These are phyloP conservation scores for Martiniozyma abietophila DNA, from an alignment of 805 yeast genomes.

Conservation along the genomic window DNA sequence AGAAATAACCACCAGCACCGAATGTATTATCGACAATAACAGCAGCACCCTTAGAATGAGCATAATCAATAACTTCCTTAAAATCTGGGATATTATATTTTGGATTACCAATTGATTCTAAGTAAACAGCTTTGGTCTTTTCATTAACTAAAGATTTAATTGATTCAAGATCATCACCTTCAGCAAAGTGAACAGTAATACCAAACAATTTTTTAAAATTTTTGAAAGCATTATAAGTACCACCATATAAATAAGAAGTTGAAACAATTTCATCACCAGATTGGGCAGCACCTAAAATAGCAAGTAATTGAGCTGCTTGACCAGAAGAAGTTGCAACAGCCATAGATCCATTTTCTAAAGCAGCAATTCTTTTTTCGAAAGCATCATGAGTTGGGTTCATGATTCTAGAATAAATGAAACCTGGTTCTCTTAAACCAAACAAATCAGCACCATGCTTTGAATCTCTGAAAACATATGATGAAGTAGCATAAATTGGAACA, in stretches of 20 bases:
- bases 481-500: slow-evolving; percentile 86
- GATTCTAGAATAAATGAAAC: slow-evolving; percentile 82
- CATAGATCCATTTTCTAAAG: slow-evolving; percentile 85
- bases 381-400: slow-evolving; percentile 91
- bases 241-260: slow-evolving; percentile 85
- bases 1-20: slow-evolving; percentile 90
- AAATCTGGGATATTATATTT: slow-evolving; percentile 89
- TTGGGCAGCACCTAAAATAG: slow-evolving; percentile 75
- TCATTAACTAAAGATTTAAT: slow-evolving; percentile 69
- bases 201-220: slow-evolving; percentile 79
- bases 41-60: slow-evolving; percentile 82
- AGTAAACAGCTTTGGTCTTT: slow-evolving; percentile 80
- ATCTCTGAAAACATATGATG: slow-evolving; percentile 80
- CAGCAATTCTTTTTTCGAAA: slow-evolving; percentile 86
- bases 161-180: slow-evolving; percentile 67
- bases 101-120: slow-evolving; percentile 92
- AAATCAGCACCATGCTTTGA: slow-evolving; percentile 89
- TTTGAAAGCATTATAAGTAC: slow-evolving; percentile 92
- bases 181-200: slow-evolving; percentile 74
- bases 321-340: slow-evolving; percentile 93
- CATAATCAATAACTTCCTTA: slow-evolving; percentile 60
- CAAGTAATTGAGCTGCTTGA: slow-evolving; percentile 88
- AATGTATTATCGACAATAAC: slow-evolving; percentile 93
- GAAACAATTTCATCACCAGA: slow-evolving; percentile 86
- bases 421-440: slow-evolving; percentile 76